A percentile compares a stretch with the other conserved stretches of the same genome.
These are phyloP conservation scores for Mycena maculata DNA, from an alignment of 768 basidiomycete genomes.

Conservation along the genomic window DNA sequence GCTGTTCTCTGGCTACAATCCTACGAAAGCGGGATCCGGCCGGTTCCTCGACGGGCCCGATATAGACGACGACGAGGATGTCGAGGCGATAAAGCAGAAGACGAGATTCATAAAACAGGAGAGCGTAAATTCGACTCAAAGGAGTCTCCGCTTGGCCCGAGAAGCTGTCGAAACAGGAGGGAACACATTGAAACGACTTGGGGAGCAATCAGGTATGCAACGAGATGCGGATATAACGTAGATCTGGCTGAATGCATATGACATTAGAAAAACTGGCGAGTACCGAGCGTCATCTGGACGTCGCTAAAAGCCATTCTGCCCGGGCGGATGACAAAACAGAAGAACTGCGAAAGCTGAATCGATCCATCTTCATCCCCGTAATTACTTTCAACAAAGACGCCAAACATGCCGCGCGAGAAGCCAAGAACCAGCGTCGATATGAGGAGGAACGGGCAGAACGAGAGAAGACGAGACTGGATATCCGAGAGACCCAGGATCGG, in stretches of 20 bases:
- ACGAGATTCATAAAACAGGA: conserved; percentile 79
- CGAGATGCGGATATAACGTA: too few species aligned
- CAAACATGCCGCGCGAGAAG: conserved; percentile 76
- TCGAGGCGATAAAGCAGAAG: conserved; percentile 83
- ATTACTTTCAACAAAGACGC: conserved; percentile 80
- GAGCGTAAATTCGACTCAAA: conserved; percentile 74
- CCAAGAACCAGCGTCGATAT: conserved; percentile 74
- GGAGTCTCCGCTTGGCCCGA: conserved; percentile 77
- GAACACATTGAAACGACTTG: conserved; percentile 72
- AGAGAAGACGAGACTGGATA: conserved; percentile 71
- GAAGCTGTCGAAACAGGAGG: conserved; percentile 85
- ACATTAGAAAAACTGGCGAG: conserved; percentile 70
- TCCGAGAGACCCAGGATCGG: conserved; percentile 50
- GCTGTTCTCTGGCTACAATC: conserved; percentile 66
- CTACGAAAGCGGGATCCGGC: conserved; percentile 49
- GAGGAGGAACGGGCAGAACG: conserved; percentile 73
- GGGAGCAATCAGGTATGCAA: conserved; percentile 77
- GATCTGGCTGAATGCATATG: neutral
- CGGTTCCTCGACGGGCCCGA: conserved; percentile 61
- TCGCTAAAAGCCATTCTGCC: conserved; percentile 74
- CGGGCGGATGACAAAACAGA: conserved; percentile 81
- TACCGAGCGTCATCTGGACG: conserved; percentile 81
- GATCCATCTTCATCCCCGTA: conserved; percentile 79
- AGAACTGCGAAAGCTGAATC: conserved; percentile 81
- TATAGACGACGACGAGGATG: conserved; percentile 69